A percentile compares a stretch with the other conserved stretches of the same genome.
These are phyloP conservation scores for Pseudomonodictys pantanalensis DNA, from an alignment of 495 filamentous ascomycete species.

Conservation along the genomic window DNA sequence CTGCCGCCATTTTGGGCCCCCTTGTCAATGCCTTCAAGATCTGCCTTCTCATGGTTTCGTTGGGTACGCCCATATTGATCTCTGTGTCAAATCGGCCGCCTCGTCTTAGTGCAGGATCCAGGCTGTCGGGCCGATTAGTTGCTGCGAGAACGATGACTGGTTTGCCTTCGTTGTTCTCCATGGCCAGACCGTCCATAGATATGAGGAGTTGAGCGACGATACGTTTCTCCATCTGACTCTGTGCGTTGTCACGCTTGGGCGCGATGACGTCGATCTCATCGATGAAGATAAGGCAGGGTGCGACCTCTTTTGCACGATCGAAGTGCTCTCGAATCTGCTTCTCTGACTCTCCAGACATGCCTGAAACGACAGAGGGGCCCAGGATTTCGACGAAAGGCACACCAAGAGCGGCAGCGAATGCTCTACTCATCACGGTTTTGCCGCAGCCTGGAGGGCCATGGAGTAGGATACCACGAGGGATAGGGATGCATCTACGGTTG, in stretches of 20 bases:
- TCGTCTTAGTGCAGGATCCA: slow-evolving; percentile 83
- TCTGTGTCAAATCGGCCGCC: slow-evolving; percentile 88
- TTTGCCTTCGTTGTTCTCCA: slow-evolving; percentile 79
- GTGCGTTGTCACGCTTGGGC: slow-evolving; percentile 89
- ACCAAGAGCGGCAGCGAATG: slow-evolving; percentile 80
- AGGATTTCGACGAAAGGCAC: slow-evolving; percentile 86
- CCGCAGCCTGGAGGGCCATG: slow-evolving; percentile 94
- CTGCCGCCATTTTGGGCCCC: slow-evolving; percentile 62
- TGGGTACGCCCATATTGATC: slow-evolving; percentile 93
- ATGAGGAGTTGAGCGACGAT: slow-evolving; percentile 93
- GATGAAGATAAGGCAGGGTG: slow-evolving; percentile 90
- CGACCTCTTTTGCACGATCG: slow-evolving; percentile 80
- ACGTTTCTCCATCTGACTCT: slow-evolving; percentile 93
- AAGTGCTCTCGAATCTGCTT: slow-evolving; percentile 91
- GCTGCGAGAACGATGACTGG: slow-evolving; percentile 91
- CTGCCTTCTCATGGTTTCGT: slow-evolving; percentile 75
- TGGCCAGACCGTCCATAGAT: slow-evolving; percentile 63
- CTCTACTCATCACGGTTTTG: slow-evolving; percentile 91
- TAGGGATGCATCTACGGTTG: slow-evolving; percentile 57
- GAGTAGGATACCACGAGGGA: slow-evolving; percentile 82
- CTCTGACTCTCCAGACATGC: slow-evolving; percentile 95
- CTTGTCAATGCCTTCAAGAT: slow-evolving; percentile 78
- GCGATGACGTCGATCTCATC: slow-evolving; percentile 97
- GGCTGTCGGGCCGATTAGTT: slow-evolving; percentile 85
- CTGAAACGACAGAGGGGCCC: slow-evolving; percentile 83